Evolutionary conservation across 1,284 basidiomycete species (phyloP).

Genomic region (Ganoderma sinense): DNA sequence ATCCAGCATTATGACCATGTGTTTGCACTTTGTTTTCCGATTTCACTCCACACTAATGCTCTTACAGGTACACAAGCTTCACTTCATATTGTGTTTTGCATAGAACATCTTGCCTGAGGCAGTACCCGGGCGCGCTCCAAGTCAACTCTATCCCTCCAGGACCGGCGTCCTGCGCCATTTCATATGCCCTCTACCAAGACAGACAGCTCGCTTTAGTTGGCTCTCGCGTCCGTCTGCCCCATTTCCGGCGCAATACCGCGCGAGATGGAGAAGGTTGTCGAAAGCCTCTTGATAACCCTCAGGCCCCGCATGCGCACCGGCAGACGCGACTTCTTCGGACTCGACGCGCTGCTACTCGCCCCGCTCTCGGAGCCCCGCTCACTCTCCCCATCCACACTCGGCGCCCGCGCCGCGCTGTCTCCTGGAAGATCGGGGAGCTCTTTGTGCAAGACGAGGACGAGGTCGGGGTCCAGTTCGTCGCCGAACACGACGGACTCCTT

Average conservation of each 20-base stretch:
- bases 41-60: too few species aligned
- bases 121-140: conserved; percentile 1
- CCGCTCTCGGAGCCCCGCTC: background rate
- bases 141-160: background rate
- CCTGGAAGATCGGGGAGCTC: conserved; percentile 26
- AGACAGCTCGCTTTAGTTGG: background rate
- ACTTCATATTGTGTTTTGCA: conserved; percentile 23
- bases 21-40: too few species aligned
- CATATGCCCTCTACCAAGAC: background rate
- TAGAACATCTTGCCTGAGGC: conserved; percentile 24
- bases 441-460: conserved; percentile 32
- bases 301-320: conserved; percentile 33
- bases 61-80: too few species aligned
- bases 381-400: background rate
- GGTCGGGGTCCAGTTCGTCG: conserved; percentile 28
- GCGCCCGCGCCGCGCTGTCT: conserved; percentile 1
- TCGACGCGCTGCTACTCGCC: conserved; percentile 11
- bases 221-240: conserved; percentile 26
- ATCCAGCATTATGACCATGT: too few species aligned
- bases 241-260: conserved; percentile 35
- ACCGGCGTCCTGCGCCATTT: conserved; percentile 10
- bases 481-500: conserved; percentile 18
- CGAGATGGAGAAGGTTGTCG: conserved; percentile 33
- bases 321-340: conserved; percentile 34
- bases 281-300: conserved; percentile 36